Evolutionary conservation across 1,139 yeast genomes (phyloP).

Genomic region (Sugiyamaella novakii): DNA sequence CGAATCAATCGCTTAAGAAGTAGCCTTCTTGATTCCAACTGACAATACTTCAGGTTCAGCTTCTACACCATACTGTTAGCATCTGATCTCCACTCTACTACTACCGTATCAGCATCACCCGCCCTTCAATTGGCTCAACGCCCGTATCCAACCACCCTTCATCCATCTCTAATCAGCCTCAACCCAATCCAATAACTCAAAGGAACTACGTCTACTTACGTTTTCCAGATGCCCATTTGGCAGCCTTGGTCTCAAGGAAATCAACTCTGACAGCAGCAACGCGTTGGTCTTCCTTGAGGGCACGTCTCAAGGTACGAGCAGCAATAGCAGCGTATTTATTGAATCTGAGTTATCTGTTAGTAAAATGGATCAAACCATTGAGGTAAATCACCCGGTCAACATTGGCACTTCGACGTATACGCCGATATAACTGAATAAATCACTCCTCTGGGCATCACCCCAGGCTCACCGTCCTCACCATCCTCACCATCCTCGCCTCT

Average conservation of each 20-base stretch:
- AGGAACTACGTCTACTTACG: constrained; percentile 40
- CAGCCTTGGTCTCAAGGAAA: constrained; percentile 70
- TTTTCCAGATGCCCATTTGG: constrained; percentile 72
- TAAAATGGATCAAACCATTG: constrained; percentile 5
- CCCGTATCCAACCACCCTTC: too few relatives aligned
- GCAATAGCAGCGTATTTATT: constrained; percentile 91
- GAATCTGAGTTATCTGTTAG: constrained; percentile 51
- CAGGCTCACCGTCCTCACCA: background rate
- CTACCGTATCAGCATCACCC: too few relatives aligned
- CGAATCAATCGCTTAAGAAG: constrained; percentile 18
- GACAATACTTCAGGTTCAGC: constrained; percentile 31
- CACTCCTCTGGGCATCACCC: too few relatives aligned
- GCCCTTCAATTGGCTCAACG: too few relatives aligned
- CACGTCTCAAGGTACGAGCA: constrained; percentile 84
- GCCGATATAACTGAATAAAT: too few relatives aligned
- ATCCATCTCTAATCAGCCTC: too few relatives aligned
- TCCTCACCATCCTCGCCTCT: too few relatives aligned
- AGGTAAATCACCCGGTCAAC: too few relatives aligned
- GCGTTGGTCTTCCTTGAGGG: constrained; percentile 86
- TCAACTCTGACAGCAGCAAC: constrained; percentile 77
- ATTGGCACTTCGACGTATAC: too few relatives aligned
- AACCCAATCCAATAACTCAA: too few relatives aligned
- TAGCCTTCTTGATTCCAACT: constrained; percentile 26
- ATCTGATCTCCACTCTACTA: background rate
- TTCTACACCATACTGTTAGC: constrained; percentile 22